Evolutionary conservation across 768 basidiomycete species (phyloP), one percentile per base, ranked within the genome.

Genomic region (Calvatia gigantea): DNA sequence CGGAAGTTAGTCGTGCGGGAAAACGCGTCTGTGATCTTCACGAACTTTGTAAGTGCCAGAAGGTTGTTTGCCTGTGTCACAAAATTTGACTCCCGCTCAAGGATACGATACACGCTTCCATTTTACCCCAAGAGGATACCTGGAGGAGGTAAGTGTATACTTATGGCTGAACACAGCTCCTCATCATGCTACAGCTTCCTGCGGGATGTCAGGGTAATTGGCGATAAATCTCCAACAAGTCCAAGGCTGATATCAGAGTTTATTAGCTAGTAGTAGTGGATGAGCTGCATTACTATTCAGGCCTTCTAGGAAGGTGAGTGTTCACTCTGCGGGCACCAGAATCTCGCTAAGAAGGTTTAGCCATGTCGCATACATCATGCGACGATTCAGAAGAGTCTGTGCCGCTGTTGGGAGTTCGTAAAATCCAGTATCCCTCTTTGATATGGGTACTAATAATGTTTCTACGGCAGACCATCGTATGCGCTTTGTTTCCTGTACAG

Each of bases 31-130:
- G 81, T 93, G 21, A 87, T 96, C 48, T 89, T 95, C 63, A 94
- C 93, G 4, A 96, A 96, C 65, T 93, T 94, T 62, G 90, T 89
- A 62, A n/a, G 81, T 54, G 6, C n/a, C n/a, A n/a, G n/a, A n/a
- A n/a, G n/a, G n/a, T 27, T 35, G 12, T 21, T 6, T 5, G 15
- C 15, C n/a, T 12, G 4, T 28, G 6, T 47, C 41, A 17, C 21
- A 11, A 23, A 53, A 55, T 45, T 29, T 42, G 38, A 51, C 12
- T 9, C 19, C 41, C 3, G 15, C n/a, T n/a, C n/a, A 56, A 91
- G 89, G 92, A 94, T 61, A 94, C 84, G 75, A 74, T 96, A 6
- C 92, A 95, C 64, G 83, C 86, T 19, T 87, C 89, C 0, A 87
- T 96, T 54, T 72, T 95, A 1, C 92, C 93, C 0, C 81, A 89